These are phyloP conservation scores for Paracorniculantispora psalliotae DNA, from an alignment of 2,329 filamentous ascomycete genomes.

Conservation along the genomic window DNA sequence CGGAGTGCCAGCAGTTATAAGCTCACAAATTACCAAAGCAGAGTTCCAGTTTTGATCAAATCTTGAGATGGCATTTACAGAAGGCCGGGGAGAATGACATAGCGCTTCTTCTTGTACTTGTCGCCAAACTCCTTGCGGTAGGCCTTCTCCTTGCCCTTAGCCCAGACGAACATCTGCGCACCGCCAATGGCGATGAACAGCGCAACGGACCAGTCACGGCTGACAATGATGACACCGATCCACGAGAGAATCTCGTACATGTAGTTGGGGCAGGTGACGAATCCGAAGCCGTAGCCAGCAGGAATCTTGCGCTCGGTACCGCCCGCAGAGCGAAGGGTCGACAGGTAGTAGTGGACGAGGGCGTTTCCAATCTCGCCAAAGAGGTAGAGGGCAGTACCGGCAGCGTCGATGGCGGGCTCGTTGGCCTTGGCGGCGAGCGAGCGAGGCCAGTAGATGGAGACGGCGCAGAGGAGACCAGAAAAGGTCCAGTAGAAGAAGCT, in stretches of 20 bases:
- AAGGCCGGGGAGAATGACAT: conserved; percentile 73
- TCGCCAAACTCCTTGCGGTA: conserved; percentile 89
- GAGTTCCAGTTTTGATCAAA: background rate
- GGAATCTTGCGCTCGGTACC: conserved; percentile 87
- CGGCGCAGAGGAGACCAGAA: conserved; percentile 74
- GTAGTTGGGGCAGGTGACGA: conserved; percentile 97
- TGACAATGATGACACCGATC: conserved; percentile 75
- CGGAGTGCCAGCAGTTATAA: too few relatives aligned
- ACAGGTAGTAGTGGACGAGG: conserved; percentile 72
- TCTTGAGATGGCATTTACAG: conserved; percentile 43
- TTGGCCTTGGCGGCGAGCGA: conserved; percentile 57
- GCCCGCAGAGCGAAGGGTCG: conserved; percentile 69
- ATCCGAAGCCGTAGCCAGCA: conserved; percentile 72
- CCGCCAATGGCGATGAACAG: conserved; percentile 71
- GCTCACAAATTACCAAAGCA: background rate
- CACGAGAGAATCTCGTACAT: conserved; percentile 87
- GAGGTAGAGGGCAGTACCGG: conserved; percentile 66
- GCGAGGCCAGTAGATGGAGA: conserved; percentile 76
- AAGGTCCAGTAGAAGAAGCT: conserved; percentile 89
- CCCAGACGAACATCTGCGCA: conserved; percentile 82
- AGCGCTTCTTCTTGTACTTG: conserved; percentile 93
- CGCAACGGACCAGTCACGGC: conserved; percentile 70
- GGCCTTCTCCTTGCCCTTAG: conserved; percentile 82
- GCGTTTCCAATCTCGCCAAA: conserved; percentile 79
- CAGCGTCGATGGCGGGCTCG: conserved; percentile 51